A percentile compares a stretch with the other conserved stretches of the same genome.
Evolutionary conservation across 768 basidiomycete genomes (phyloP).

Genomic region (Mrakia gelida): DNA sequence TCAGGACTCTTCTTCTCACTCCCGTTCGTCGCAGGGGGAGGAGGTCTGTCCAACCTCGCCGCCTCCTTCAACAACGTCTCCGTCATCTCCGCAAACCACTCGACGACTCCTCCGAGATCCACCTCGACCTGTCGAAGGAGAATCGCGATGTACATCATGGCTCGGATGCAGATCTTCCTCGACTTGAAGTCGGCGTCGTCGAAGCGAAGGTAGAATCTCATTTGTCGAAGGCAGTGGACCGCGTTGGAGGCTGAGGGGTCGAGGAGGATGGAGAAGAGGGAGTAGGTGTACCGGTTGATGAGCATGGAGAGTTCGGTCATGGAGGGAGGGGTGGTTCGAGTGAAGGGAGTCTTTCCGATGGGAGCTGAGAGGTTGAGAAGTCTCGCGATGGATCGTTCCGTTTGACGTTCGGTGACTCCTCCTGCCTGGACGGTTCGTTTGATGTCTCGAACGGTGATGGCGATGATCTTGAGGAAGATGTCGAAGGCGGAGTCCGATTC

Average conservation of each 20-base stretch:
- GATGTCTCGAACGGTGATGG: slow-evolving; percentile 54
- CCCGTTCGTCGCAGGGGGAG: neutral
- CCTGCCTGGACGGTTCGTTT: slow-evolving; percentile 36
- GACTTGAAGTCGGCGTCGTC: slow-evolving; percentile 60
- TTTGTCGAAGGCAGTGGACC: slow-evolving; percentile 57
- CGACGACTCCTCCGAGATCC: slow-evolving; percentile 53
- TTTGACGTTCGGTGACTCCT: neutral
- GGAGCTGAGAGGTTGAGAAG: slow-evolving; percentile 26
- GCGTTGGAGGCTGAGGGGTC: slow-evolving; percentile 53
- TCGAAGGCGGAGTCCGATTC: slow-evolving; percentile 66
- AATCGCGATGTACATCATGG: slow-evolving; percentile 64
- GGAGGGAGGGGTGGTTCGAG: slow-evolving; percentile 53
- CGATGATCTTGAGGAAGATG: slow-evolving; percentile 75
- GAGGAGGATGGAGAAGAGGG: slow-evolving; percentile 66
- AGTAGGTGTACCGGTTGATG: slow-evolving; percentile 72
- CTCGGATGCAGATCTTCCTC: slow-evolving; percentile 67
- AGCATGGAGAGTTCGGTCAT: slow-evolving; percentile 64
- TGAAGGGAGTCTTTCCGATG: slow-evolving; percentile 47
- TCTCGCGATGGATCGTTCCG: slow-evolving; percentile 13
- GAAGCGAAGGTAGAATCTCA: slow-evolving; percentile 65
- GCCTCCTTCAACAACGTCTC: slow-evolving; percentile 54
- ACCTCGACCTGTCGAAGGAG: slow-evolving; percentile 57
- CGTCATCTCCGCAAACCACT: slow-evolving; percentile 64
- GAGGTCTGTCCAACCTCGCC: neutral
- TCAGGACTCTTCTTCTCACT: neutral